Percentiles rank a stretch among this genome's conserved stretches.
phyloP scores from a whole-genome alignment of 2,329 filamentous ascomycete genomes.

The Fusarium sp. region DNA sequence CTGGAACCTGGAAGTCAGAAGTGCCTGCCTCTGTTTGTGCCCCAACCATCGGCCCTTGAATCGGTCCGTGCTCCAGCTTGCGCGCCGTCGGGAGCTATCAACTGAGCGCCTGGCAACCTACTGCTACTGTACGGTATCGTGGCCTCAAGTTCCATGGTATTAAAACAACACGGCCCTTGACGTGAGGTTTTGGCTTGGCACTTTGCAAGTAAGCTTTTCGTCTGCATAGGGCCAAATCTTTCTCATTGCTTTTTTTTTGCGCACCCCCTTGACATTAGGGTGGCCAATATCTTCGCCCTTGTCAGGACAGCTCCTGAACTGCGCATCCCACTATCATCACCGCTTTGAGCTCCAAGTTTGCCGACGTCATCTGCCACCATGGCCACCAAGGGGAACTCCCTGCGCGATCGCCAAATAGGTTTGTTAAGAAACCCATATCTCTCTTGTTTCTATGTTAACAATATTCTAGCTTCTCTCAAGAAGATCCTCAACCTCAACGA shows the following conservation, averaged over 20 bases:
- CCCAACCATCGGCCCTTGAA: constrained; percentile 44
- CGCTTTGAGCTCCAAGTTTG: constrained; percentile 17
- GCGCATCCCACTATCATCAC: constrained; percentile 41
- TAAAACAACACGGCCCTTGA: constrained; percentile 29
- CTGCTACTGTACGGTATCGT: constrained; percentile 36
- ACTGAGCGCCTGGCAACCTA: constrained; percentile 20
- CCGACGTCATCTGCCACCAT: constrained; percentile 51
- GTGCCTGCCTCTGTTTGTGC: constrained; percentile 12
- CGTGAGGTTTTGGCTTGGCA: constrained; percentile 6
- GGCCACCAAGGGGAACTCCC: constrained; percentile 59
- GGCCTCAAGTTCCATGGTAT: constrained; percentile 43
- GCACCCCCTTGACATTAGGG: neutral
- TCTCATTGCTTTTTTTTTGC: neutral
- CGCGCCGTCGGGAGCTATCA: constrained; percentile 38
- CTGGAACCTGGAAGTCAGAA: constrained; percentile 11
- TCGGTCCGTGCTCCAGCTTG: constrained; percentile 45
- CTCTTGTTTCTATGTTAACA: constrained; percentile 8
- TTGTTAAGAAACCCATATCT: constrained; percentile 6
- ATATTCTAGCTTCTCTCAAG: constrained; percentile 81
- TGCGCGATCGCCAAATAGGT: constrained; percentile 66
- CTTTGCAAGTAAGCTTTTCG: neutral
- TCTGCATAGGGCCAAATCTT: neutral
- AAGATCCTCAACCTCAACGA: constrained; percentile 97
- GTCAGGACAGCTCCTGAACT: constrained; percentile 25
- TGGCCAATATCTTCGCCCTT: constrained; percentile 6